phyloP scores from a whole-genome alignment of 2,329 filamentous ascomycete species.

The Microsporum ferrugineum region DNA sequence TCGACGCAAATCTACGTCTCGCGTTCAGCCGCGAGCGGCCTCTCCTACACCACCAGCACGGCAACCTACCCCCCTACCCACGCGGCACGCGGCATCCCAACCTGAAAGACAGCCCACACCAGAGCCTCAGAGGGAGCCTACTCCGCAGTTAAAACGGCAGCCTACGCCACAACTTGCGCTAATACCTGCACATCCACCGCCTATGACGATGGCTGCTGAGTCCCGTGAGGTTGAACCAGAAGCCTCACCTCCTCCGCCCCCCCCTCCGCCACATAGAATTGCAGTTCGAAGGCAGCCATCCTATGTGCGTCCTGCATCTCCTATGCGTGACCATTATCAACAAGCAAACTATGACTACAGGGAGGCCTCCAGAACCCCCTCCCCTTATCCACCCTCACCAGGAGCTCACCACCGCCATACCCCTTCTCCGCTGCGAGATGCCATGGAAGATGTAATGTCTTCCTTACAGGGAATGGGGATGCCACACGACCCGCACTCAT shows the following conservation, averaged over 20 bases:
- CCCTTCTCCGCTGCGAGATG: slow-evolving; percentile 80
- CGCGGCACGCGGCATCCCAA: neutral
- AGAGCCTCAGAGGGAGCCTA: neutral
- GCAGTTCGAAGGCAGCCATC: slow-evolving; percentile 36
- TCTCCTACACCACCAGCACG: slow-evolving; percentile 5
- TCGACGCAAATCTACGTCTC: slow-evolving; percentile 1
- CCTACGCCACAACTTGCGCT: neutral
- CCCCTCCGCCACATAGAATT: slow-evolving; percentile 65
- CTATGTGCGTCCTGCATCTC: slow-evolving; percentile 13
- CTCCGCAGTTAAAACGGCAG: neutral
- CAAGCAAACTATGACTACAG: slow-evolving; percentile 33
- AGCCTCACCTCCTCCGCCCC: slow-evolving; percentile 70
- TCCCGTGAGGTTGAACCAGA: slow-evolving; percentile 40
- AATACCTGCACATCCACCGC: neutral
- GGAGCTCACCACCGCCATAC: slow-evolving; percentile 57
- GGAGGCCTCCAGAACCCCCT: slow-evolving; percentile 35
- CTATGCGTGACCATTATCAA: slow-evolving; percentile 25
- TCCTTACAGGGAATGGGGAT: slow-evolving; percentile 78
- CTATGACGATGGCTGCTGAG: slow-evolving; percentile 13
- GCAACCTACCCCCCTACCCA: neutral
- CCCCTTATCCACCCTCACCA: slow-evolving; percentile 48
- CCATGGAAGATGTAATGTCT: slow-evolving; percentile 97
- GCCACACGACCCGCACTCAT: slow-evolving; percentile 40
- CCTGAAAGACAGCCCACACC: neutral
- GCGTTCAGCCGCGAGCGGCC: slow-evolving; percentile 5